A percentile compares a stretch with the other conserved stretches of the same genome.
Evolutionary conservation across 2,329 filamentous ascomycete species (phyloP).

Genomic region (Fusarium zealandicum): DNA sequence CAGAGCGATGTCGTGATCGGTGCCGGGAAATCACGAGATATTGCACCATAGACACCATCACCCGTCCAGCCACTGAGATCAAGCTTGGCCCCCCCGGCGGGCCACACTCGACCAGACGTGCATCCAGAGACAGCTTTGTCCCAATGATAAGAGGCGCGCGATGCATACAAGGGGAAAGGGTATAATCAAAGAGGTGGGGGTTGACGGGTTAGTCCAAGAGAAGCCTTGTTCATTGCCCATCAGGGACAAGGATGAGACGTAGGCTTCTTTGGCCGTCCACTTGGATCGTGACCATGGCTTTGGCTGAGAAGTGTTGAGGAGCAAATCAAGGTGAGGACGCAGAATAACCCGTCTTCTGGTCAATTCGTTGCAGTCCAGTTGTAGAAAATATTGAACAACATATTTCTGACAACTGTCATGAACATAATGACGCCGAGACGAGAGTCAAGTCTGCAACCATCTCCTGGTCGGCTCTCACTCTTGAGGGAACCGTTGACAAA

Average conservation of each 20-base stretch:
- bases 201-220: constrained; percentile 15
- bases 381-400: not conserved
- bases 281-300: constrained; percentile 25
- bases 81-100: constrained; percentile 24
- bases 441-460: not conserved
- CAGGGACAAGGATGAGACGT: constrained; percentile 19
- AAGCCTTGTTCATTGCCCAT: constrained; percentile 25
- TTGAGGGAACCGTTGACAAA: too few relatives aligned
- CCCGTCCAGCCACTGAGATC: constrained; percentile 46
- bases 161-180: constrained; percentile 30
- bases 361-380: constrained; percentile 1
- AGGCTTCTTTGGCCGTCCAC: constrained; percentile 27
- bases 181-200: constrained; percentile 27
- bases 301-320: constrained; percentile 10
- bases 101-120: constrained; percentile 36
- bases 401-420: constrained; percentile 4
- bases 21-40: constrained; percentile 62
- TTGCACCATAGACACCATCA: constrained; percentile 64
- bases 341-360: constrained; percentile 1
- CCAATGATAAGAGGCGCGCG: constrained; percentile 27
- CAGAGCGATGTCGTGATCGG: constrained; percentile 40
- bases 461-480: too few relatives aligned
- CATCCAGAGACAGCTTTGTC: constrained; percentile 34
- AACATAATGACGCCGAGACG: not conserved
- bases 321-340: constrained; percentile 11